phyloP scores from a whole-genome alignment of 768 basidiomycete genomes.

The Podaxis sp. region DNA sequence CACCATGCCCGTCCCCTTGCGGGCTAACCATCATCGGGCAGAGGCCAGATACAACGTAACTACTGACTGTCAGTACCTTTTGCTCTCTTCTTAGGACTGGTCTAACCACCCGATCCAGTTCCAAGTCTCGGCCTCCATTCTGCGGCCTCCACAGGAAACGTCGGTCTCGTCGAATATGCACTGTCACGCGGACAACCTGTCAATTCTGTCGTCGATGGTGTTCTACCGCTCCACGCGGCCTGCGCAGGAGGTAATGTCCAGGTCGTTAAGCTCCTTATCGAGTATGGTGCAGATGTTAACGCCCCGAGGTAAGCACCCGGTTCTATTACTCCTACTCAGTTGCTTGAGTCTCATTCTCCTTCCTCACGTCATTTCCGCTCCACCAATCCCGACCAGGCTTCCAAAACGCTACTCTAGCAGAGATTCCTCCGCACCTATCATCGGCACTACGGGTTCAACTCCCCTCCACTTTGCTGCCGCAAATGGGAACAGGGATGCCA shows the following conservation, averaged over 20 bases:
- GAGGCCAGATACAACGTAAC: constrained; percentile 60
- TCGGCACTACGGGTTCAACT: constrained; percentile 85
- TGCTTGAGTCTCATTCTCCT: constrained; percentile 10
- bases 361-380: constrained; percentile 18
- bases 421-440: constrained; percentile 66
- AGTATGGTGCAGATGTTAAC: constrained; percentile 97
- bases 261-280: constrained; percentile 86
- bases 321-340: constrained; percentile 17
- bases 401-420: constrained; percentile 71
- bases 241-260: constrained; percentile 87
- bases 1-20: constrained; percentile 50
- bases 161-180: constrained; percentile 92
- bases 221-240: constrained; percentile 95
- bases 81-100: constrained; percentile 5
- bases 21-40: constrained; percentile 46
- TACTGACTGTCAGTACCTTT: constrained; percentile 47
- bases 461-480: constrained; percentile 97
- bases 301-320: constrained; percentile 69
- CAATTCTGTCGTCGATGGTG: constrained; percentile 94
- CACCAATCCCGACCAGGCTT: constrained; percentile 41
- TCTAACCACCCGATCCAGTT: constrained; percentile 41
- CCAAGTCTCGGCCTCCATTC: constrained; percentile 76
- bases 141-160: constrained; percentile 81
- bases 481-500: constrained; percentile 82
- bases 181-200: constrained; percentile 93